phyloP scores from a whole-genome alignment of 345 rosid species.

The Syzygium oleosum region DNA sequence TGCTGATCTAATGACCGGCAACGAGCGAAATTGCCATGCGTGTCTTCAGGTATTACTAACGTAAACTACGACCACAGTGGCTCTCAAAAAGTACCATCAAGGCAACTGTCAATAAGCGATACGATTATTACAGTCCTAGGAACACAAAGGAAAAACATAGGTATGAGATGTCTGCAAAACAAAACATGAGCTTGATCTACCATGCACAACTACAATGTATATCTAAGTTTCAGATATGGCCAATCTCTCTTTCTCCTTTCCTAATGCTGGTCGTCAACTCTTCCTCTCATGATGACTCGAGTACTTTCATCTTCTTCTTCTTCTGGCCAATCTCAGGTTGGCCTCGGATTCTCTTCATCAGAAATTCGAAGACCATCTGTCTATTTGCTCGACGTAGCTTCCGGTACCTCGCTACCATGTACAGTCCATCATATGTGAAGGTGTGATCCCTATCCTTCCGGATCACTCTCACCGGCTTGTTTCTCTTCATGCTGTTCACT shows the following conservation, averaged over 20 bases:
- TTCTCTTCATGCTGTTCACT: conserved; percentile 1
- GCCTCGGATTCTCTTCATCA: not conserved
- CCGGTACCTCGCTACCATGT: not conserved
- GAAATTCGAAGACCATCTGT: not conserved
- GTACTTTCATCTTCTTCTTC: not conserved
- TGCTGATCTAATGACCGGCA: not conserved
- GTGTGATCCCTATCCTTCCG: not conserved
- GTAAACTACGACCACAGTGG: not conserved
- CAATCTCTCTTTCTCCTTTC: not conserved
- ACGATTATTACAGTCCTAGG: not conserved
- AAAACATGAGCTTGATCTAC: not conserved
- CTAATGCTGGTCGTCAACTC: not conserved
- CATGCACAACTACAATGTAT: not conserved
- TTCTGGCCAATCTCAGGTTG: not conserved
- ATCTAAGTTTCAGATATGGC: not conserved
- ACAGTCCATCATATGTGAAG: conserved; percentile 13
- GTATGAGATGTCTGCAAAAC: not conserved
- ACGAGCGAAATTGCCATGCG: not conserved
- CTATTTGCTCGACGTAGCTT: not conserved
- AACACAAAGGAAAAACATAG: not conserved
- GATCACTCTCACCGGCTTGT: conserved; percentile 12
- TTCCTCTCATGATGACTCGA: not conserved
- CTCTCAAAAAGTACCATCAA: not conserved
- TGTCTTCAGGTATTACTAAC: not conserved
- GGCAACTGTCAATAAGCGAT: not conserved